Evolutionary conservation across 1,284 basidiomycete species (phyloP), one percentile per base, ranked within the genome.

Genomic region (Lentinus polychrous): DNA sequence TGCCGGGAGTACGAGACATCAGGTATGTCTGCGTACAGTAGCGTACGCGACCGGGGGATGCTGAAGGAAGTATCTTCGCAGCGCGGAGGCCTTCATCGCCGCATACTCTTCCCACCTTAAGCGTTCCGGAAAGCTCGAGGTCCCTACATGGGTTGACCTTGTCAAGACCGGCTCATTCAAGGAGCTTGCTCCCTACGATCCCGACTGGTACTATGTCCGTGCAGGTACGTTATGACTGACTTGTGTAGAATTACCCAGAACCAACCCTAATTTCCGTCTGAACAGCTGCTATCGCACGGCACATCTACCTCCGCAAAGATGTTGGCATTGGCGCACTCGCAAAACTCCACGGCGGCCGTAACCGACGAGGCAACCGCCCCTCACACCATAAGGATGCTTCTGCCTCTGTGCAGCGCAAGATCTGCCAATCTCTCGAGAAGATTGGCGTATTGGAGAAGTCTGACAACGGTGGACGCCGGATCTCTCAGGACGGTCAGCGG

Each of bases 301-400:
- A 99, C 84, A 94, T 99, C 75, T 99, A 99, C 83, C 88, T 99
- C 67, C 92, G 95, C 73, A 98, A 98, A 79, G 88, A 94, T 68
- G 94, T 98, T 63, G 95, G 95, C 68, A 84, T 98, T 57, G 95
- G 95, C 63, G 91, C 93, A 45, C 83, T 99, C 51, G 83, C 81
- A 71, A 99, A 98, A 81, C 88, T 98, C 49, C 94, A 99, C 76
- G 95, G 95, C 70, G 91, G 92, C 60, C 86, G 92, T 66, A 92
- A 95, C 76, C 85, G 94, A 67, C 86, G 94, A 55, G 94, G 95
- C 51, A 88, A 93, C 82, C 86, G 93, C 61, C 89, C 95, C 60
- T 92, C 91, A 58, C 94, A 96, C 78, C 96, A 99, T 76, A 82
- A 81, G 54, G 78, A 90, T 68, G 83, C 86, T 43, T 94, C 94